Percentiles rank a stretch among this genome's conserved stretches.
Conservation (phyloP, 2,329 filamentous ascomycete genomes). For the Metarhizium brunneum region DNA sequence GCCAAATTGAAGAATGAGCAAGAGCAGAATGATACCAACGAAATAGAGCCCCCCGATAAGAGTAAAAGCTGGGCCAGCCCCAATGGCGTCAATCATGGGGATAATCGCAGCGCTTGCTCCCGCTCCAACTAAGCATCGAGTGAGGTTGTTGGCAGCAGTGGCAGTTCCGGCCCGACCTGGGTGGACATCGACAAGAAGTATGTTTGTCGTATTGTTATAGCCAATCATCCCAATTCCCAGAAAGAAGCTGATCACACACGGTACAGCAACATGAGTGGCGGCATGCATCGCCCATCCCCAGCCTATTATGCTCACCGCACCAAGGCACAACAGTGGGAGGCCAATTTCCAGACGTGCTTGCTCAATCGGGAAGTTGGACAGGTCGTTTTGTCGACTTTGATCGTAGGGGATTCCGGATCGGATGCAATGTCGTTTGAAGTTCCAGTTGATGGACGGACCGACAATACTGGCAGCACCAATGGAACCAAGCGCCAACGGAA, state of each 20-base stretch:
- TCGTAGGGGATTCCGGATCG: slow-evolving; percentile 42
- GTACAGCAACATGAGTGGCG: slow-evolving; percentile 33
- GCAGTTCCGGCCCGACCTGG: slow-evolving; percentile 42
- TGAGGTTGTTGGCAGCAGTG: slow-evolving; percentile 47
- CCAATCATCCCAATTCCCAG: slow-evolving; percentile 41
- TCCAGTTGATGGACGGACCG: slow-evolving; percentile 55
- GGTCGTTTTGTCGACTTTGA: slow-evolving; percentile 40
- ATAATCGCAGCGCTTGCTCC: slow-evolving; percentile 40
- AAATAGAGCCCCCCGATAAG: slow-evolving; percentile 35
- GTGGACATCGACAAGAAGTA: slow-evolving; percentile 47
- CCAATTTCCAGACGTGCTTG: slow-evolving; percentile 38
- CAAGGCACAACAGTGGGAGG: slow-evolving; percentile 40
- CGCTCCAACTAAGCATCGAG: slow-evolving; percentile 45
- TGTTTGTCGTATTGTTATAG: slow-evolving; percentile 42
- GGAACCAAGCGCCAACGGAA: slow-evolving; percentile 42
- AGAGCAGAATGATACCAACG: slow-evolving; percentile 27
- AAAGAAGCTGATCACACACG: slow-evolving; percentile 36
- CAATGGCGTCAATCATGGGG: slow-evolving; percentile 41
- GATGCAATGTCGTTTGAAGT: slow-evolving; percentile 53
- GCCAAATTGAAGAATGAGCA: slow-evolving; percentile 32
- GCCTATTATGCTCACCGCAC: slow-evolving; percentile 33
- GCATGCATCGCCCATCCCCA: slow-evolving; percentile 45
- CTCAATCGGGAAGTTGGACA: slow-evolving; percentile 42
- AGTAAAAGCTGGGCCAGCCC: slow-evolving; percentile 42
- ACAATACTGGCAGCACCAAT: slow-evolving; percentile 33